These are phyloP conservation scores for Astrothelium subdiscretum DNA, from an alignment of 495 filamentous ascomycete genomes.

Conservation along the genomic window DNA sequence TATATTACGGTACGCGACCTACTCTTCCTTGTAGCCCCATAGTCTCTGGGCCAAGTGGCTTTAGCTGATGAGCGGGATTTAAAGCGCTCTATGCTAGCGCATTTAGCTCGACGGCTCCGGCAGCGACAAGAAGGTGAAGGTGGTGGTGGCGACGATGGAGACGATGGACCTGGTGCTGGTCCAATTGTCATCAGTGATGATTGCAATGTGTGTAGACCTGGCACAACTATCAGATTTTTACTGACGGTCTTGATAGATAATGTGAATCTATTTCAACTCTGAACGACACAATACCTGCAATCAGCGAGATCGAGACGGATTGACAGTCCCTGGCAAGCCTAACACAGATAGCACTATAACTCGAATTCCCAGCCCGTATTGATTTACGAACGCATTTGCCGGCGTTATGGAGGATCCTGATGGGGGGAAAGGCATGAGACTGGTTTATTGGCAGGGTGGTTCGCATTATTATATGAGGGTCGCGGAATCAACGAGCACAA, in stretches of 20 bases:
- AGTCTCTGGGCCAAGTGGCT: background rate
- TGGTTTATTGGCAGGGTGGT: no score
- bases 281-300: background rate
- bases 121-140: slow-evolving; percentile 22
- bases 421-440: background rate
- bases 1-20: slow-evolving; percentile 47
- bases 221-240: background rate
- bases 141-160: slow-evolving; percentile 8
- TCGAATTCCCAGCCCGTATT: background rate
- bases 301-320: background rate
- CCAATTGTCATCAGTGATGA: slow-evolving; percentile 35
- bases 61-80: background rate
- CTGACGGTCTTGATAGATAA: background rate
- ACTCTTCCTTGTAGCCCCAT: background rate
- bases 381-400: background rate
- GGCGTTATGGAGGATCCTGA: background rate
- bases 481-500: no score
- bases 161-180: slow-evolving; percentile 17
- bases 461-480: no score
- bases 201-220: slow-evolving; percentile 27
- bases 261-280: background rate
- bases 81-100: slow-evolving; percentile 50
- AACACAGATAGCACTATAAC: background rate
- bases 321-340: background rate
- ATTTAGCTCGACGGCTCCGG: slow-evolving; percentile 38